Base-by-base conservation (phyloP, 2,329 filamentous ascomycete species). In the Trichoderma hamatum region DNA sequence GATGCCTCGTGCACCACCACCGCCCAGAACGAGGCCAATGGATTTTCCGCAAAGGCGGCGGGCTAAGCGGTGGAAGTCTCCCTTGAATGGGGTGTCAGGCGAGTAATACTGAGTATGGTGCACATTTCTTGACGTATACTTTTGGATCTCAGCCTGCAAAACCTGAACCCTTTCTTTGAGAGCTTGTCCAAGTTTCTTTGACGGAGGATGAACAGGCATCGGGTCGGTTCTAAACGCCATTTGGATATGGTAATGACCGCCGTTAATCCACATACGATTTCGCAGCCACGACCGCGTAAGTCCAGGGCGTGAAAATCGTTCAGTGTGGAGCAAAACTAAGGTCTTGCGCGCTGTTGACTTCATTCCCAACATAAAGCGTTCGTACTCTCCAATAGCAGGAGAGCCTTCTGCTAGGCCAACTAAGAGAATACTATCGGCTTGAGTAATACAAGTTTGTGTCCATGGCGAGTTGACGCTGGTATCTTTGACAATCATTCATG, bases 401-500 rank as follows among this genome's bases (percentile, higher is more conserved):
- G 94, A 97, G 0, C 91, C 91, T 77, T 98, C 96, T 0, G 94
- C 96, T 16, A 98, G 82, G 0, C 94, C 96, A 32, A 99, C 93
- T 10, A 99, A 85, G 9, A 99, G 85, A 72, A 99, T 97, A 73
- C 94, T 97, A 80, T 99, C 96, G 1, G 96, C 96, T 80, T 99
- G 96, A 19, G 92, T 91, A 72, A 99, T 97, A 78, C 96, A 99
- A 0, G 96, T 98, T 76, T 97, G 94, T 0, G 96, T 99, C 96
- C 96, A 99, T 0, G 95, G 94, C 1, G 96, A 93, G 75, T 97
- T 98, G 74, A 98, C 96, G 70, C 90, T 97, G 5, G 96, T 99
- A 79, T 99, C 96, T 90, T 61, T 36, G 43, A 28, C 10, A 24
- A 24, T 34, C n/a, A 65, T n/a, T 56, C n/a, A 68, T 70, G 71